phyloP scores from a whole-genome alignment of 495 filamentous ascomycete genomes.

The Patellaria atrata region DNA sequence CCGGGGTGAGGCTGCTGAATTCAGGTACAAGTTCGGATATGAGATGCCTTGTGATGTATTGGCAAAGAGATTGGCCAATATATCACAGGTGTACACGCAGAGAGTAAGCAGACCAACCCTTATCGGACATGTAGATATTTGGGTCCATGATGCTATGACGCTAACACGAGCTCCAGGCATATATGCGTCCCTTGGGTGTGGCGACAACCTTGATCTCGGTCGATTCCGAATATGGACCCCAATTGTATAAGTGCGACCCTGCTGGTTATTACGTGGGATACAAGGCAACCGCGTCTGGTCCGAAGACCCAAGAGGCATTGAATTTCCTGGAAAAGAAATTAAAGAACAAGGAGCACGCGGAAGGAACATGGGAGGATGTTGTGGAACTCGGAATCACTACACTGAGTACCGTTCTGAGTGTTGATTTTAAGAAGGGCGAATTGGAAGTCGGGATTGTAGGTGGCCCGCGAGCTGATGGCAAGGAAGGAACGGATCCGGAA shows the following conservation, averaged over 20 bases:
- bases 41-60: conserved; percentile 98
- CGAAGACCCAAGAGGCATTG: conserved; percentile 95
- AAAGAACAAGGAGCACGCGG: conserved; percentile 94
- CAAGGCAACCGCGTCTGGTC: conserved; percentile 92
- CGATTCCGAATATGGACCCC: conserved; percentile 84
- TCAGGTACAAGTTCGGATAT: conserved; percentile 96
- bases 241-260: conserved; percentile 96
- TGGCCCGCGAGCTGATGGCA: conserved; percentile 60
- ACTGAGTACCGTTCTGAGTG: conserved; percentile 86
- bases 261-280: conserved; percentile 96
- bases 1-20: conserved; percentile 89
- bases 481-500: conserved; percentile 57
- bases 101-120: conserved; percentile 42
- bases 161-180: conserved; percentile 48
- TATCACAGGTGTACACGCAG: conserved; percentile 98
- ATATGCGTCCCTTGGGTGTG: conserved; percentile 95
- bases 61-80: conserved; percentile 92
- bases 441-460: conserved; percentile 95
- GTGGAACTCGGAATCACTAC: conserved; percentile 92
- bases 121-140: conserved; percentile 3
- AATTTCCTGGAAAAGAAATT: conserved; percentile 98
- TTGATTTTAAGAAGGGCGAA: conserved; percentile 99
- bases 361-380: conserved; percentile 92
- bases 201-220: conserved; percentile 88
- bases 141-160: too few species aligned